Base-by-base conservation (phyloP, 2,329 filamentous ascomycete species). In the Fusarium buxicola region DNA sequence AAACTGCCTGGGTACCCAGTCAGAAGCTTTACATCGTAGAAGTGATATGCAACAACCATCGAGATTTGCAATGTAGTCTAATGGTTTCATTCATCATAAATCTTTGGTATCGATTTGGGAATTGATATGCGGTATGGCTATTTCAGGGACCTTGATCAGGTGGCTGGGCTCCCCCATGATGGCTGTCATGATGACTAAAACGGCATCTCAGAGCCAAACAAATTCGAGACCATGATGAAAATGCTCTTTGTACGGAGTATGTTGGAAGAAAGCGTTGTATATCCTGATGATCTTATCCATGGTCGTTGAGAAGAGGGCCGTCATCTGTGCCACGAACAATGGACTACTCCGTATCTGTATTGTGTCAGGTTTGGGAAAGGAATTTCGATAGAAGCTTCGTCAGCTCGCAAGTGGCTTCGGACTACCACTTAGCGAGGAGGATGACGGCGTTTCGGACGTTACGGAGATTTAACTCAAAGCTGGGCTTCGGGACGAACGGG, bases 121-220 rank as follows among this genome's bases (percentile, higher is more conserved):
- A 24, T 21, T 6, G 21, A 21, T 21, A 21, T 21, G n/a, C n/a
- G n/a, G n/a, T n/a, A 28, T 51, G 47, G 47, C 47, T 51, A 27
- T 43, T 28, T 11, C 27, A 27, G 27, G 15, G 47, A 34, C 30
- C 27, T 50, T 62, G 53, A 24, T 48, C 12, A 15, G 61, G 62
- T 66, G 62, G 62, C 53, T 65, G 62, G 62, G 53, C 24, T 44
- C 34, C 35, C 39, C 41, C 30, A 65, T 49, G 34, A 49, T 36
- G 21, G 53, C 36, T 48, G 58, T 49, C 62, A 63, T 66, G 62
- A 65, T 65, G 47, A 46, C 49, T 39, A 25, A 35, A 39, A 55
- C 48, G 46, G 58, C 49, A 47, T 7, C 45, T 27, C 36, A 31
- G 43, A 24, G 40, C 30, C 55, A 44, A 34, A 52, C 57, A 58